phyloP scores from a whole-genome alignment of 2,329 filamentous ascomycete species.

The Penicillium sp. region DNA sequence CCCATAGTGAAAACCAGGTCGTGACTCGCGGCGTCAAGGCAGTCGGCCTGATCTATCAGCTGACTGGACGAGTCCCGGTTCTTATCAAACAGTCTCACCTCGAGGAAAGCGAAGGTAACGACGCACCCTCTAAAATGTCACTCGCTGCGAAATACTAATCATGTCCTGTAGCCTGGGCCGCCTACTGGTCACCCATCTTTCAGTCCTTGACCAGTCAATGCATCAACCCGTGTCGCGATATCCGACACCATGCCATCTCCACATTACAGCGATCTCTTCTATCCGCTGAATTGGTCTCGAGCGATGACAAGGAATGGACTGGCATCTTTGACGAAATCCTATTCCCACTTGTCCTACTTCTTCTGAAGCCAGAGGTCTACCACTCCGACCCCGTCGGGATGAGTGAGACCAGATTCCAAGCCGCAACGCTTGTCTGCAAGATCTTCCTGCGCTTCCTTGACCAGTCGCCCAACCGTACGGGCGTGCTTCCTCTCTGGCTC shows the following conservation, averaged over 20 bases:
- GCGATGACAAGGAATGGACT: slow-evolving; percentile 85
- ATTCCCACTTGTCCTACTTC: slow-evolving; percentile 80
- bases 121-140: not conserved
- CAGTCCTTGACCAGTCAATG: slow-evolving; percentile 83
- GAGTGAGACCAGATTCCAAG: slow-evolving; percentile 90
- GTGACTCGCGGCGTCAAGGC: slow-evolving; percentile 76
- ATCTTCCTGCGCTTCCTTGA: slow-evolving; percentile 94
- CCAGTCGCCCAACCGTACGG: slow-evolving; percentile 76
- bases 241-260: slow-evolving; percentile 82
- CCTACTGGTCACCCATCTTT: slow-evolving; percentile 96
- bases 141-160: slow-evolving; percentile 10
- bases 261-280: slow-evolving; percentile 81
- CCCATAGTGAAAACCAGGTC: slow-evolving; percentile 61
- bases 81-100: slow-evolving; percentile 92
- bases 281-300: slow-evolving; percentile 76
- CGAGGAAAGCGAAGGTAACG: slow-evolving; percentile 72
- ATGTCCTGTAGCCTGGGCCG: slow-evolving; percentile 70
- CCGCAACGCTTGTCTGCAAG: slow-evolving; percentile 85
- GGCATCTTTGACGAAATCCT: slow-evolving; percentile 92
- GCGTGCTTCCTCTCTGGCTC: slow-evolving; percentile 87
- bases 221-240: slow-evolving; percentile 88
- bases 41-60: slow-evolving; percentile 72
- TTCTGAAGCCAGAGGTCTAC: slow-evolving; percentile 93
- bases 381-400: slow-evolving; percentile 87
- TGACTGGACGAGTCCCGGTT: slow-evolving; percentile 76